Evolutionary conservation across 257 asterid species (phyloP).

Genomic region (Agastache rugosa): DNA sequence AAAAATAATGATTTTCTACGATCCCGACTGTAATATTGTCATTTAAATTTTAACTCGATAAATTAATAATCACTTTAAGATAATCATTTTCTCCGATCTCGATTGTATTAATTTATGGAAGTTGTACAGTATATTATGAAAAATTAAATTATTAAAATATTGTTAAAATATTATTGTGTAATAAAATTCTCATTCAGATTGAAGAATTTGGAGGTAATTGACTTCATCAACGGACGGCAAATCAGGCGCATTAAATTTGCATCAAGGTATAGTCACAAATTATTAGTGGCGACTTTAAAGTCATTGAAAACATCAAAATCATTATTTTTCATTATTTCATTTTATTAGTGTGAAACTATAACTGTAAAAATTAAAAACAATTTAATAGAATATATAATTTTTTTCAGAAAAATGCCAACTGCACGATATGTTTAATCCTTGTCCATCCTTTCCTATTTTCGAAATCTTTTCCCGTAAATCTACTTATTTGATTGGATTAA

Average conservation of each 20-base stretch:
- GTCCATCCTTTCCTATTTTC: too few relatives aligned
- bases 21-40: too few relatives aligned
- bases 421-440: background rate
- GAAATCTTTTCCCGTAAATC: too few relatives aligned
- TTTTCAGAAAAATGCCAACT: background rate
- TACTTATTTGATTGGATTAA: background rate
- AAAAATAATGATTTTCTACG: too few relatives aligned
- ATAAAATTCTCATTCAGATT: background rate
- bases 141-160: background rate
- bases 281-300: constrained; percentile 1
- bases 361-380: background rate
- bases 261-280: constrained; percentile 28
- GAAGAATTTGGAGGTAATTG: constrained; percentile 19
- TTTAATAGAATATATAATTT: too few relatives aligned
- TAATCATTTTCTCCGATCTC: too few relatives aligned
- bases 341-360: background rate
- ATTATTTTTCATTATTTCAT: background rate
- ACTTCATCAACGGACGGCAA: constrained; percentile 23
- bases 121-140: background rate
- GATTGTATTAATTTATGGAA: too few relatives aligned
- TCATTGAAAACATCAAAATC: background rate
- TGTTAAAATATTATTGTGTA: background rate
- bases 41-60: too few relatives aligned
- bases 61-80: too few relatives aligned
- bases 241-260: constrained; percentile 28